Conservation (phyloP, 1,284 basidiomycete species). For the Clitocybe nebularis region DNA sequence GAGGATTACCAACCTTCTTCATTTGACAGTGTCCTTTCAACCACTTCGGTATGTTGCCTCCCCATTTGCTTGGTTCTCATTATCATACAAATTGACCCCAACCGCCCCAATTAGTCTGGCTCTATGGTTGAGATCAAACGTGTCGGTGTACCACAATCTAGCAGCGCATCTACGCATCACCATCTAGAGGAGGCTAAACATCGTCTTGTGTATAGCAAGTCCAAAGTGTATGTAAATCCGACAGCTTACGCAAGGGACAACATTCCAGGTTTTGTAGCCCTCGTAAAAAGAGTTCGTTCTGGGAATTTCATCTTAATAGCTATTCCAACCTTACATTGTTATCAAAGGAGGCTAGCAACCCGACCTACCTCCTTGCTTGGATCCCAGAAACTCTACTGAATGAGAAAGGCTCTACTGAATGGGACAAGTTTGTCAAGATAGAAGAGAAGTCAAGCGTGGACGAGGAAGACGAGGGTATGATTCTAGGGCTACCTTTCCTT, state of each 20-base stretch:
- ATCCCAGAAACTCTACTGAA: constrained; percentile 78
- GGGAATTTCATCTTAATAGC: constrained; percentile 7
- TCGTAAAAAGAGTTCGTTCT: constrained; percentile 73
- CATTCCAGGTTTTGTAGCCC: constrained; percentile 86
- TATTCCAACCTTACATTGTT: constrained; percentile 13
- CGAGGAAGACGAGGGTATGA: constrained; percentile 71
- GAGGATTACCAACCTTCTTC: constrained; percentile 24
- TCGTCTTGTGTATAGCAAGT: constrained; percentile 82
- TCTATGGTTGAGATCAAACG: constrained; percentile 81
- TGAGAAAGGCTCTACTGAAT: constrained; percentile 72
- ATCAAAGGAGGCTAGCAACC: constrained; percentile 64
- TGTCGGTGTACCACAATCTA: constrained; percentile 23
- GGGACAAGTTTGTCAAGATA: constrained; percentile 82
- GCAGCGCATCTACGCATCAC: constrained; percentile 15
- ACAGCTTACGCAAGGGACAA: constrained; percentile 91
- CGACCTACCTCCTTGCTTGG: constrained; percentile 78
- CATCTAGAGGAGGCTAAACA: constrained; percentile 56
- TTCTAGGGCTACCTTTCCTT: constrained; percentile 3
- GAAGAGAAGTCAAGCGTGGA: constrained; percentile 59
- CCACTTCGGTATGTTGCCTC: constrained; percentile 21
- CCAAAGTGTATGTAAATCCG: constrained; percentile 92
- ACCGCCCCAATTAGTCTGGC: constrained; percentile 33
- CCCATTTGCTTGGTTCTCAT: too few relatives aligned
- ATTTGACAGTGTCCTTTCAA: constrained; percentile 32
- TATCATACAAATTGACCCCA: constrained; percentile 2